Base-by-base conservation (phyloP, 2,329 filamentous ascomycete genomes). In the Sclerotinia glacialis region DNA sequence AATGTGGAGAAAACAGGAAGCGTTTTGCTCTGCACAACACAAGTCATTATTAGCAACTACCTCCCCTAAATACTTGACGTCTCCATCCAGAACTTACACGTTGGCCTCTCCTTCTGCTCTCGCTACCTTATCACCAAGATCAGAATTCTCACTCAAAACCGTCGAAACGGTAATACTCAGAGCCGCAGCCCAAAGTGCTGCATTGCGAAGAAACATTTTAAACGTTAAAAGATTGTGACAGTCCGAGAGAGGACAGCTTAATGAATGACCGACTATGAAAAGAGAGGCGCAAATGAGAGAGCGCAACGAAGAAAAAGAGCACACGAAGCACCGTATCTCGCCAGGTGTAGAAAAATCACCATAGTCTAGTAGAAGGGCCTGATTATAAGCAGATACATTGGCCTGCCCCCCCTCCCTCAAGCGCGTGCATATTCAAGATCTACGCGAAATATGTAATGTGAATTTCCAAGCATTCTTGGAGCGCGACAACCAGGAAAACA, bases 361-460 rank as follows among this genome's bases (percentile, higher is more conserved):
- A 53, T 31, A 46, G 6, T 46, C 21, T 12, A 59, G 26, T 59
- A 59, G 18, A 46, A n/a, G 5, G 3, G 16, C n/a, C 16, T 5
- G 26, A 8, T 59, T 59, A 31, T 59, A 59, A 59, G 16, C 26
- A 59, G 18, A 59, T 40, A 11, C 3, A 46, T 46, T 44, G 26
- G 18, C 9, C 42, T 46, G 16, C 8, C 26, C 55, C 26, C 55
- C 40, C 42, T n/a, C 26, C 42, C 5, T n/a, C n/a, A n/a, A 46
- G 55, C 40, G 26, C 34, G 26, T 59, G 55, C 40, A 59, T 55
- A 55, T 40, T 55, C 34, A n/a, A 21, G n/a, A 55, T 2, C 46
- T 59, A 46, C 55, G 55, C 21, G 40, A 59, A 46, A 59, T 59
- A 59, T 59, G 55, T 46, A 18, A 31, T 59, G 26, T 59, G 55